Evolutionary conservation across 108 stramenopile species (phyloP), one percentile per base, ranked within the genome.

Genomic region (Conticribra weissflogii): DNA sequence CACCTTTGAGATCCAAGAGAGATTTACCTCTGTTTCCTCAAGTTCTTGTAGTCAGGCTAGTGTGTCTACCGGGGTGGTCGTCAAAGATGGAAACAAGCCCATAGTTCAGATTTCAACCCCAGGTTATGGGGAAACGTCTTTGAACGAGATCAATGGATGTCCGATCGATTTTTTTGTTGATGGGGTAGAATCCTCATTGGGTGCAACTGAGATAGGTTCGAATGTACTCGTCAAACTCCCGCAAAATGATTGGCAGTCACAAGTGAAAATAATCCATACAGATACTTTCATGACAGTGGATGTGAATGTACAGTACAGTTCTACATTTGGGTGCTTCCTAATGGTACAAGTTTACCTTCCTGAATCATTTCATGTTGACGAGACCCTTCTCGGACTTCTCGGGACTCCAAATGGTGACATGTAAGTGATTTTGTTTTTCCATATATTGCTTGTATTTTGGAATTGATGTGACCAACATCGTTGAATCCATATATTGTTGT

Each of bases 131-230:
- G 25, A 1, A 7, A 27, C 24, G 33, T 44, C 24, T n/a, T 16
- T 53, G 1, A 66, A 54, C 16, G 23, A 14, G 4, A 53, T 53
- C 23, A 24, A 15, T 9, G 54, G 65, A 15, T 66, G 65, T 16
- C 65, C 65, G 0, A 66, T 66, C 12, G 65, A 66, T 52, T 53
- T 66, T 24, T 66, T 49, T 34, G 51, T 54, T 36, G 54, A 66
- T 54, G 52, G 52, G 12, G 33, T 2, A n/a, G n/a, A n/a, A n/a
- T n/a, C n/a, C 3, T n/a, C 31, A 28, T 9, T 4, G n/a, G n/a
- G n/a, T 7, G n/a, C 36, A 41, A 41, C 7, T 14, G n/a, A n/a
- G n/a, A n/a, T n/a, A n/a, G n/a, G n/a, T n/a, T n/a, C n/a, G n/a
- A n/a, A n/a, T n/a, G n/a, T n/a, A n/a, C n/a, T 18, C 33, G 19